Percentiles rank a stretch among this genome's conserved stretches.
These are phyloP conservation scores for Neurospora tetraspora DNA, from an alignment of 495 filamentous ascomycete genomes.

Conservation along the genomic window DNA sequence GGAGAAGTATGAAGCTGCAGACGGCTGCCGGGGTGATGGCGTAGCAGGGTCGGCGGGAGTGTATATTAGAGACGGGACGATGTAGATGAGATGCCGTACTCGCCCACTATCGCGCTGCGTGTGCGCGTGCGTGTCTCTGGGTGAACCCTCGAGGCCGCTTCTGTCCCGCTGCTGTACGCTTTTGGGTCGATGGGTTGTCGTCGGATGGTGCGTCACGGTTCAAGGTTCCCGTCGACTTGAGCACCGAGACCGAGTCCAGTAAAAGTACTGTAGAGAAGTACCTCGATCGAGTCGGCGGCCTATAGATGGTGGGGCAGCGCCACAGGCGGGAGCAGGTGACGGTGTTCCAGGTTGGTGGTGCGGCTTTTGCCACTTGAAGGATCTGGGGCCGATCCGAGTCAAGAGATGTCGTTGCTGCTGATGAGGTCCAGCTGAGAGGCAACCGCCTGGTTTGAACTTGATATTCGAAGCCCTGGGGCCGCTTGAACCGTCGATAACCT, in stretches of 20 bases:
- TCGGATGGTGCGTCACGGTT: not conserved
- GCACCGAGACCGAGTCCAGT: not conserved
- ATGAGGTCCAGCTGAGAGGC: not conserved
- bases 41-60: not conserved
- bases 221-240: not conserved
- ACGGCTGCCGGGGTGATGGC: not conserved
- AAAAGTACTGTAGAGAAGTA: not conserved
- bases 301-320: conserved; percentile 8
- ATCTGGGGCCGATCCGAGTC: conserved; percentile 4
- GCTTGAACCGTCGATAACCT: not conserved
- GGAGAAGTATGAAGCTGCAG: not conserved
- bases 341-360: conserved; percentile 3
- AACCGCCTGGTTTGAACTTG: not conserved
- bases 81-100: not conserved
- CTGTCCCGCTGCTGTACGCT: not conserved
- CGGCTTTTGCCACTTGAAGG: conserved; percentile 13
- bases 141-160: not conserved
- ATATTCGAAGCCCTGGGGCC: not conserved
- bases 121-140: not conserved
- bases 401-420: conserved; percentile 2
- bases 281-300: not conserved
- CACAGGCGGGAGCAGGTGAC: conserved; percentile 10
- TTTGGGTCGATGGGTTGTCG: not conserved
- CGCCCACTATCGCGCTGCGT: not conserved
- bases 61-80: not conserved